Percentiles rank a stretch among this genome's conserved stretches.
Evolutionary conservation across 352 stramenopile genomes (phyloP).

Genomic region (Phytopythium kandeliae): DNA sequence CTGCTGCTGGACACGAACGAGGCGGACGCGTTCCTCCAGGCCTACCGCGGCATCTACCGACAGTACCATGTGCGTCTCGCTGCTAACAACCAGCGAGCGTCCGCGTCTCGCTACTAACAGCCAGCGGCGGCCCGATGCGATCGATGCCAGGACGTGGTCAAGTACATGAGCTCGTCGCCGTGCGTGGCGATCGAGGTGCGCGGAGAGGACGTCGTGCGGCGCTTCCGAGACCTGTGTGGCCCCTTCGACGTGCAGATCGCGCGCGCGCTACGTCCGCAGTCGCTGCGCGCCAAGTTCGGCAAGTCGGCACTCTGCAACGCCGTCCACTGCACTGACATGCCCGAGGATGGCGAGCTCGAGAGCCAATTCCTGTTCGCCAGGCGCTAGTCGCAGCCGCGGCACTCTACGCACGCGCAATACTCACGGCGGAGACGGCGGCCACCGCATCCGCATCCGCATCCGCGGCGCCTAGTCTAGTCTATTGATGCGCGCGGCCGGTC

Average conservation of each 20-base stretch:
- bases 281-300: slow-evolving; percentile 87
- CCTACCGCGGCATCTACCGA: slow-evolving; percentile 73
- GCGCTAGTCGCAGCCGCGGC: slow-evolving; percentile 4
- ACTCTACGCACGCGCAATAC: too few relatives aligned
- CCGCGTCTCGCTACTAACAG: too few relatives aligned
- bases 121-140: background rate
- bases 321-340: slow-evolving; percentile 91
- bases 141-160: slow-evolving; percentile 64
- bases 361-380: slow-evolving; percentile 85
- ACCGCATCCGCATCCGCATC: too few relatives aligned
- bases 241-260: slow-evolving; percentile 90
- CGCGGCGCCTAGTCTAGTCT: too few relatives aligned
- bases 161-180: slow-evolving; percentile 87
- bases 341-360: slow-evolving; percentile 88
- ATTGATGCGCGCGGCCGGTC: too few relatives aligned
- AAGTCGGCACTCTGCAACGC: slow-evolving; percentile 82
- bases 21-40: slow-evolving; percentile 89
- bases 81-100: too few relatives aligned
- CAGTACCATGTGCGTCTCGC: slow-evolving; percentile 58
- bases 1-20: slow-evolving; percentile 74
- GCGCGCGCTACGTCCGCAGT: slow-evolving; percentile 74
- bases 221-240: slow-evolving; percentile 81
- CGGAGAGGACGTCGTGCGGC: slow-evolving; percentile 67
- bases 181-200: slow-evolving; percentile 89
- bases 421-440: too few relatives aligned